Evolutionary conservation across 805 yeast species (phyloP), one percentile per base, ranked within the genome.

Genomic region (Lipomyces chichibuensis): DNA sequence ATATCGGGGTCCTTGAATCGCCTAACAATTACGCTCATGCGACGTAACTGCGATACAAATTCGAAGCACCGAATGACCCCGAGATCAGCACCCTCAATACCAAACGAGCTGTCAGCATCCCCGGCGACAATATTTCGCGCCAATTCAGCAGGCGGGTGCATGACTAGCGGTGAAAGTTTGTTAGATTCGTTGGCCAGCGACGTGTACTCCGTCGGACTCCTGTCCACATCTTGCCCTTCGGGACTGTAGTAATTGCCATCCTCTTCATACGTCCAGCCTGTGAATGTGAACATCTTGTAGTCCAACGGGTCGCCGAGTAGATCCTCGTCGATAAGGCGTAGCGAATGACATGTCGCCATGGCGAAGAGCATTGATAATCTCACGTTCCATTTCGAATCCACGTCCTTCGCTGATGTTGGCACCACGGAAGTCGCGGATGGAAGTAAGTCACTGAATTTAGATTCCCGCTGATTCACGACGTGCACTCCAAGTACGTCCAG

Each of bases 301-400:
- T 95, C 99, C 58, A 95, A 79, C 0, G 99, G 99, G 78, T 95
- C 99, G 23, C 99, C 99, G 62, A 93, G 81, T 32, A 91, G 75
- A 65, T 89, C 96, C 37, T 83, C 87, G 68, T 93, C 97, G 27
- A 95, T 88, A 6, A 84, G 76, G 65, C 94, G 84, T 66, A 95
- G 82, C 0, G 98, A 92, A 77, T 95, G 99, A 74, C 99, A 95
- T 0, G 95, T 84, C 0, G 90, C 82, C 86, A 89, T 83, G 2
- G 87, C 84, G 81, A 33, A 73, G 64, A 53, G 81, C 83, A 77
- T 80, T 77, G 64, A 77, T 55, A 61, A 20, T 13, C 69, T 65
- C 11, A 56, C 39, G 11, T 33, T 29, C 65, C 61, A 62, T 25
- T 29, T 52, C n/a, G 56, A 13, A 17, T 33, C 58, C 3, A 56